Conservation (phyloP, 768 basidiomycete species). For the Leccinum longicurvipes region DNA sequence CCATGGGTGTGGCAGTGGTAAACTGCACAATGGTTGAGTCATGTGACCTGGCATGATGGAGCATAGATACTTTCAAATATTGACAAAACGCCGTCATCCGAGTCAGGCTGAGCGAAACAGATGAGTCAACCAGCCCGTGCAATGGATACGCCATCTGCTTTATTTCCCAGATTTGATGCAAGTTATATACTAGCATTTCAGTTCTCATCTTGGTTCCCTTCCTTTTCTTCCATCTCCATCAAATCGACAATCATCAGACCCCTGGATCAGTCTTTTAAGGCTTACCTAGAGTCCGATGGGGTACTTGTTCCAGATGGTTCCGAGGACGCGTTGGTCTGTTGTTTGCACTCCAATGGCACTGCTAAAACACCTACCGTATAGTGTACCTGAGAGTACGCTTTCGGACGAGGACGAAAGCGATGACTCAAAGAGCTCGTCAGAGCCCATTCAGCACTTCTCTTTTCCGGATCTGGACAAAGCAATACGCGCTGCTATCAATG, state of each 20-base stretch:
- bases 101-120: too few species aligned
- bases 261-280: conserved; percentile 56
- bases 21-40: conserved; percentile 6
- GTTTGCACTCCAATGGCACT: not conserved
- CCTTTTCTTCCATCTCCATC: conserved; percentile 58
- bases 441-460: conserved; percentile 42
- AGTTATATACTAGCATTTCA: conserved; percentile 68
- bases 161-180: conserved; percentile 51
- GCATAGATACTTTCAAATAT: not conserved
- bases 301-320: conserved; percentile 80
- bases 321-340: conserved; percentile 61
- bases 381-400: conserved; percentile 51
- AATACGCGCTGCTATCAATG: conserved; percentile 61
- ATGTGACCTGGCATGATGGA: conserved; percentile 5
- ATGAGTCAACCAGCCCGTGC: not conserved
- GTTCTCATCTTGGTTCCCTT: conserved; percentile 83
- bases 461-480: conserved; percentile 80
- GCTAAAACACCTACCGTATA: conserved; percentile 23
- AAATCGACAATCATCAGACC: conserved; percentile 75
- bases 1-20: conserved; percentile 9
- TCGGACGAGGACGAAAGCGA: conserved; percentile 54
- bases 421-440: conserved; percentile 35
- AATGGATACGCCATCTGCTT: not conserved
- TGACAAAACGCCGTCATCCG: not conserved
- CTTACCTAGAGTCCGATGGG: conserved; percentile 81